These are phyloP conservation scores for Eucalyptus tenuipes DNA, from an alignment of 345 rosid species.

Conservation along the genomic window DNA sequence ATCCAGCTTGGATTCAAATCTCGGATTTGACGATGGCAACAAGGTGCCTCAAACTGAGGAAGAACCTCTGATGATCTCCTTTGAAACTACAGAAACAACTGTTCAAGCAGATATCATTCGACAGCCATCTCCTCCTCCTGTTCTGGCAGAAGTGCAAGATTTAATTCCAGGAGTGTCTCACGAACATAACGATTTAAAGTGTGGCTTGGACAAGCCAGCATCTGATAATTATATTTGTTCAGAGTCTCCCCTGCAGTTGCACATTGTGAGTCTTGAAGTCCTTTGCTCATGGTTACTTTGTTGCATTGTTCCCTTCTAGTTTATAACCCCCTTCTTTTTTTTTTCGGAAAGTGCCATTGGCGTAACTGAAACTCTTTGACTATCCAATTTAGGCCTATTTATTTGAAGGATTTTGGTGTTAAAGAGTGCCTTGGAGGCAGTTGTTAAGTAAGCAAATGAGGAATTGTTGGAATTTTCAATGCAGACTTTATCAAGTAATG, in stretches of 20 bases:
- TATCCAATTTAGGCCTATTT: background rate
- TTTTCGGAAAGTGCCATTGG: background rate
- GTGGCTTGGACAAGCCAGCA: conserved; percentile 35
- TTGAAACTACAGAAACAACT: conserved; percentile 55
- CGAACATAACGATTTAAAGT: conserved; percentile 30
- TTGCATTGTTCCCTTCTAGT: background rate
- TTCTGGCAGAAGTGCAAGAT: conserved; percentile 90
- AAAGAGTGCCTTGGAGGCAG: background rate
- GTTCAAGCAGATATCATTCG: conserved; percentile 32
- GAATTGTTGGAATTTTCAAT: background rate
- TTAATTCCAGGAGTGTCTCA: conserved; percentile 40
- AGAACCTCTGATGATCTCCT: conserved; percentile 74
- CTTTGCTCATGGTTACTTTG: background rate
- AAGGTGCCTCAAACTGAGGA: conserved; percentile 34
- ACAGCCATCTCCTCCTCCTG: conserved; percentile 95
- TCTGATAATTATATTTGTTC: conserved; percentile 36
- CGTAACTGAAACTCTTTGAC: background rate
- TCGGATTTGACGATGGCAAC: conserved; percentile 7
- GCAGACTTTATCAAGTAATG: background rate
- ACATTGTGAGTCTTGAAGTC: conserved; percentile 54
- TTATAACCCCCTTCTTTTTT: background rate
- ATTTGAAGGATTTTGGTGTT: background rate
- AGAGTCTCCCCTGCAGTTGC: conserved; percentile 79
- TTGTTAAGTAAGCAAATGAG: background rate
- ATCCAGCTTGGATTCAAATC: conserved; percentile 19